Conservation (phyloP, 495 filamentous ascomycete species). For the Hypoxylon perforatum region DNA sequence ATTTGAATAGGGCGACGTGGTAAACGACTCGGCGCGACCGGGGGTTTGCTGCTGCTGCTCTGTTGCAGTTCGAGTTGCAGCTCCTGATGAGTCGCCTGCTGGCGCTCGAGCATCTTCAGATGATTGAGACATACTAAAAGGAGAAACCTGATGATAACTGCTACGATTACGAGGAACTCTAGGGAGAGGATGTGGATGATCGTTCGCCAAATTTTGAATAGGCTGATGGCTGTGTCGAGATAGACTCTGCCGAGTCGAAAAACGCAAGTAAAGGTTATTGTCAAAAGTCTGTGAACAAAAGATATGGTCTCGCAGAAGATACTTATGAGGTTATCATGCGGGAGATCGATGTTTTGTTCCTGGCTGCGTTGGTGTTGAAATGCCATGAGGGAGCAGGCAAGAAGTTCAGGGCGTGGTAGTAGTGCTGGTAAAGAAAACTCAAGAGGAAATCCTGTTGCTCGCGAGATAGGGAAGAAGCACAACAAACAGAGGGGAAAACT, state of each 20-base stretch:
- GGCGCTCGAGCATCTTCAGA: neutral
- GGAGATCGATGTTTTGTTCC: neutral
- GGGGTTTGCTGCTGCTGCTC: no score
- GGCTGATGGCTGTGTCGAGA: neutral
- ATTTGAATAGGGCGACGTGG: no score
- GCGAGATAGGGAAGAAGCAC: slow-evolving; percentile 5
- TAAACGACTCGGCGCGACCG: no score
- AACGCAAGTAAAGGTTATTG: neutral
- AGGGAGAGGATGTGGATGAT: neutral
- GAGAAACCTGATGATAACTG: neutral
- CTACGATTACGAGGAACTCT: neutral
- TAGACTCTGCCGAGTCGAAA: neutral
- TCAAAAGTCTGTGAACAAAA: neutral
- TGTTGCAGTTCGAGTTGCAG: no score
- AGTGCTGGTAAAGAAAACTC: neutral
- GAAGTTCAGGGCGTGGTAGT: neutral
- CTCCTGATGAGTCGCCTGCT: no score
- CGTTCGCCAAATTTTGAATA: slow-evolving; percentile 4
- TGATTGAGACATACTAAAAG: slow-evolving; percentile 6
- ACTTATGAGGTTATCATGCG: neutral
- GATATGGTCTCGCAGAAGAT: neutral
- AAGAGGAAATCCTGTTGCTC: slow-evolving; percentile 11
- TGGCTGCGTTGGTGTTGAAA: neutral
- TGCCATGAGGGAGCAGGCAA: slow-evolving; percentile 8
- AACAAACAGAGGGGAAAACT: neutral